These are phyloP conservation scores for Juglanconis oblonga DNA, from an alignment of 2,329 filamentous ascomycete species.

Conservation along the genomic window DNA sequence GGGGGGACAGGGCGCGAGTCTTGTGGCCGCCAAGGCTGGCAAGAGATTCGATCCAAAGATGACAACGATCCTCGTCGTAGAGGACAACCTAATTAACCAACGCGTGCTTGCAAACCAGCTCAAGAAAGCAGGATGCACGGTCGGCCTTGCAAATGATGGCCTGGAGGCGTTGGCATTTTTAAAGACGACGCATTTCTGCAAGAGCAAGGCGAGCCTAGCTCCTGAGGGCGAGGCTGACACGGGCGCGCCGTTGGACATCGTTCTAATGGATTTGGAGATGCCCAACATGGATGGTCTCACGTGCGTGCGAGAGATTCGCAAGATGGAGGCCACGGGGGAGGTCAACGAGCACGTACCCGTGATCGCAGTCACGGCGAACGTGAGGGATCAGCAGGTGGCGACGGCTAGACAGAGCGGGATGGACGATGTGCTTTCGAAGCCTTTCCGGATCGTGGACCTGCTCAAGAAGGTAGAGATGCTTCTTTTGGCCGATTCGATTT, in stretches of 20 bases:
- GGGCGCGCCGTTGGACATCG: conserved; percentile 32
- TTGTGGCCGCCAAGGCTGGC: conserved; percentile 21
- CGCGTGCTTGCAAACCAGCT: conserved; percentile 65
- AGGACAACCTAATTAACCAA: conserved; percentile 68
- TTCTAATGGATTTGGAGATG: conserved; percentile 49
- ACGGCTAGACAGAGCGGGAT: conserved; percentile 35
- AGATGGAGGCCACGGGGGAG: conserved; percentile 32
- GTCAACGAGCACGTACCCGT: conserved; percentile 37
- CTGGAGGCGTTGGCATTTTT: conserved; percentile 50
- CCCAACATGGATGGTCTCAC: conserved; percentile 46
- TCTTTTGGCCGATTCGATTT: conserved; percentile 13
- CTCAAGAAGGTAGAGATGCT: conserved; percentile 36
- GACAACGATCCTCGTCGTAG: conserved; percentile 59
- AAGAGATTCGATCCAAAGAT: conserved; percentile 40
- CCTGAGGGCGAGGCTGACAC: background rate
- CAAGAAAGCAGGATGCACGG: conserved; percentile 54
- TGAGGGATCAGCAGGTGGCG: conserved; percentile 37
- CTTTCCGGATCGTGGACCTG: conserved; percentile 49
- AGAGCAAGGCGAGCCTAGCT: background rate
- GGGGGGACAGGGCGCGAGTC: conserved; percentile 19
- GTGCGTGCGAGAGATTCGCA: conserved; percentile 37
- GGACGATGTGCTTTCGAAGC: conserved; percentile 57
- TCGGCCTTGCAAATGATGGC: conserved; percentile 61
- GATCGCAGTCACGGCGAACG: conserved; percentile 47
- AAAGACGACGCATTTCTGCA: conserved; percentile 29